Conservation (phyloP, 108 stramenopile species). For the Conticribra weissflogii region DNA sequence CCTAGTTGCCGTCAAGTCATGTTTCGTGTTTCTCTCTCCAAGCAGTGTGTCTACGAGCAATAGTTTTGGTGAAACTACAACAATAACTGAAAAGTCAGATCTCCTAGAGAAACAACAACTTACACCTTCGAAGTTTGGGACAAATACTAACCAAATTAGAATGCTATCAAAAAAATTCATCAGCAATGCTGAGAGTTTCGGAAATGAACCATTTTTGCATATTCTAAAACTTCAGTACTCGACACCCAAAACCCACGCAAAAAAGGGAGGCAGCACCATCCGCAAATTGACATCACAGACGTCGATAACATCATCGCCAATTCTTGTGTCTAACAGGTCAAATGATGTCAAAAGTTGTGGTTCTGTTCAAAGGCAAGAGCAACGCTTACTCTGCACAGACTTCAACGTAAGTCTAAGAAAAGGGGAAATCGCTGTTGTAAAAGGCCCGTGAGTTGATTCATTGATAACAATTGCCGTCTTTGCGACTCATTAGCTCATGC, state of each 20-base stretch:
- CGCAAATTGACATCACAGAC: conserved; percentile 1
- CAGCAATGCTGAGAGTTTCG: neutral
- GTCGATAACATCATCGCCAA: conserved; percentile 4
- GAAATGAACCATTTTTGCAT: conserved; percentile 18
- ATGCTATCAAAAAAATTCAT: conserved; percentile 13
- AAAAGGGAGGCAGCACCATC: conserved; percentile 7
- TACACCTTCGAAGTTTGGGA: conserved; percentile 10
- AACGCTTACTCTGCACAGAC: conserved; percentile 39
- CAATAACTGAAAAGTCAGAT: conserved; percentile 1
- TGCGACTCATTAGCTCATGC: too few species aligned
- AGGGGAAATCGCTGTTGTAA: conserved; percentile 49
- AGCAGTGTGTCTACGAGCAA: conserved; percentile 2
- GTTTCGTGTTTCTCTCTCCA: too few species aligned
- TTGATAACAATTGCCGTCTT: too few species aligned
- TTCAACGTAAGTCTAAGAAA: conserved; percentile 27
- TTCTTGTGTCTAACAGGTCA: conserved; percentile 4
- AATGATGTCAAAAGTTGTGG: too few species aligned
- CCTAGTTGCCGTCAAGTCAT: too few species aligned
- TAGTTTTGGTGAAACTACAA: neutral
- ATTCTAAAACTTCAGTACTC: conserved; percentile 39
- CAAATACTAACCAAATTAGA: conserved; percentile 25
- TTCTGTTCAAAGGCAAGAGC: conserved; percentile 1
- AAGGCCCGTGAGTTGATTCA: too few species aligned
- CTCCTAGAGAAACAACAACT: conserved; percentile 13
- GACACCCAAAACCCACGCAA: conserved; percentile 32